These are phyloP conservation scores for Phaeophleospora eucalypticola DNA, from an alignment of 2,329 filamentous ascomycete species.

Conservation along the genomic window DNA sequence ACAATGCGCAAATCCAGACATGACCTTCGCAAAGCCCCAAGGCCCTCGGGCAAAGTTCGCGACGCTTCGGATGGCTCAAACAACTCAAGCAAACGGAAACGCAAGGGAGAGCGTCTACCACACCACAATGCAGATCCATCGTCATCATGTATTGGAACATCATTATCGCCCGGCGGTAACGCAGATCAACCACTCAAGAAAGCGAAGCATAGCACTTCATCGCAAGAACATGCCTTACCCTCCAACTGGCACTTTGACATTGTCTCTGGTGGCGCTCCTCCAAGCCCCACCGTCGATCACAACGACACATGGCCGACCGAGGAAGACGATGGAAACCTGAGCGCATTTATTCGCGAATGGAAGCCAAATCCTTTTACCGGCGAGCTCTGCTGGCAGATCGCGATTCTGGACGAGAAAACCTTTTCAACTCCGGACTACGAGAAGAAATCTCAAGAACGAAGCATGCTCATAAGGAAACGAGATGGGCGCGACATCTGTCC, in stretches of 20 bases:
- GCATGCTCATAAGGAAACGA: neutral
- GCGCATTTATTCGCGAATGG: neutral
- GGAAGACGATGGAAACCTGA: neutral
- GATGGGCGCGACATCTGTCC: neutral
- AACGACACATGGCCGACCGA: neutral
- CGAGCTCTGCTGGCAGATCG: neutral
- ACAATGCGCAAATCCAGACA: too few relatives aligned
- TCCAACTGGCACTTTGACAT: conserved; percentile 3
- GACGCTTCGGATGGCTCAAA: neutral
- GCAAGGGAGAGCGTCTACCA: neutral
- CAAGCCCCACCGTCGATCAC: neutral
- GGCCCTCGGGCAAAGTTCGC: neutral
- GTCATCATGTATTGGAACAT: neutral
- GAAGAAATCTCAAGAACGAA: neutral
- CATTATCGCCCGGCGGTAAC: too few relatives aligned
- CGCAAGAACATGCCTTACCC: neutral
- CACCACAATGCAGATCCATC: neutral
- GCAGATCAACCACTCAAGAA: neutral
- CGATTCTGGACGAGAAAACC: neutral
- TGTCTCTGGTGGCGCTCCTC: conserved; percentile 1
- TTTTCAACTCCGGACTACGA: neutral
- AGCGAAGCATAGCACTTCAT: neutral
- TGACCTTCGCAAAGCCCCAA: neutral
- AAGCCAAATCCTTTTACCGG: neutral
- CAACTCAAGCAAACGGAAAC: neutral